Evolutionary conservation across 805 yeast species (phyloP), one percentile per base, ranked within the genome.

Genomic region (Candida pini): DNA sequence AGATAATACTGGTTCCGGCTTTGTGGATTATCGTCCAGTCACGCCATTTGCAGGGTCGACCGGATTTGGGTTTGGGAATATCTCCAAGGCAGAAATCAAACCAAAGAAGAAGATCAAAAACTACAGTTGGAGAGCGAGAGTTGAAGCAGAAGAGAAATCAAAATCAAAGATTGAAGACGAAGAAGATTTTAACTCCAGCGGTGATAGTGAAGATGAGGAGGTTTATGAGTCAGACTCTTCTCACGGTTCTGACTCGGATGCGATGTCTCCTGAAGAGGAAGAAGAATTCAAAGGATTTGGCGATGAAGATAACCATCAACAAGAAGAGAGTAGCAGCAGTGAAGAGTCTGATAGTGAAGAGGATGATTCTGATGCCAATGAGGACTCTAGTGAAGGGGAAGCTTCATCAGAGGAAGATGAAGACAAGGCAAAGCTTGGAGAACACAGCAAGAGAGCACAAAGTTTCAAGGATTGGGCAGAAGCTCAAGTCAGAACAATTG

Each of bases 401-500:
- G 56, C 44, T 6, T 43, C 34, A 8, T 47, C 43, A 8, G 62
- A 49, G 7, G 59, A 56, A 4, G 65, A 53, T 0, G 63, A 54
- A 4, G 61, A 44, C 0, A 58, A 52, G 4, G 65, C 54, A 6
- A 61, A 28, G 33, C 10, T 10, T 15, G 70, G 70, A 26, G 61
- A 64, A 24, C 78, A 68, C 42, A 54, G 60, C 26, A 54, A 67
- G 20, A 63, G 61, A 29, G 90, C 86, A 1, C 66, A 68, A 24
- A 72, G 77, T 13, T 92, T 92, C 66, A 85, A 84, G 58, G 73
- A 73, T 14, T 92, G 98, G 97, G 96, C 96, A 0, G 84, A 80
- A 45, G 60, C 69, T 23, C 84, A 83, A 49, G 73, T 79, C 4
- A 75, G 81, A 38, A 66, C 71, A 40, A 61, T 77, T 26, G 85